Percentiles rank a stretch among this genome's conserved stretches.
Conservation (phyloP, 2,329 filamentous ascomycete genomes). For the Lachnellula arida region DNA sequence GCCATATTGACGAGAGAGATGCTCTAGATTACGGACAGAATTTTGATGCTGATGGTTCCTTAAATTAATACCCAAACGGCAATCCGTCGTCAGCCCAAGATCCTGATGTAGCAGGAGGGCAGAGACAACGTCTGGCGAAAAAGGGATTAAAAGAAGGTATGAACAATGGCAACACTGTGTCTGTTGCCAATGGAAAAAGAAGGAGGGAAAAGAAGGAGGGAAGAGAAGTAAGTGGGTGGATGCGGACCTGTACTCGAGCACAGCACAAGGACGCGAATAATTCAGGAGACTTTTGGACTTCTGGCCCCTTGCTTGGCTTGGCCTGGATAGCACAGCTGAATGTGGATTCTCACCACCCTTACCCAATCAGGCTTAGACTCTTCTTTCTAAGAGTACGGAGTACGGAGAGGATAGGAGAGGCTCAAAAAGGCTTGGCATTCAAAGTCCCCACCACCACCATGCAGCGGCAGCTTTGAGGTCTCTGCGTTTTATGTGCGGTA, state of each 20-base stretch:
- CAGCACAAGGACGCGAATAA: not conserved
- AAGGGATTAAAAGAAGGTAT: conserved; percentile 7
- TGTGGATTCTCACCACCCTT: not conserved
- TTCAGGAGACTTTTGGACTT: not conserved
- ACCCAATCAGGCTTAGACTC: too few species aligned
- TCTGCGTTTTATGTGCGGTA: too few species aligned
- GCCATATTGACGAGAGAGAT: conserved; percentile 24
- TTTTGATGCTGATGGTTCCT: not conserved
- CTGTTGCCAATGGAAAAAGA: conserved; percentile 1
- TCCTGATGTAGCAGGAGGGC: not conserved
- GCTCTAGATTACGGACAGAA: not conserved
- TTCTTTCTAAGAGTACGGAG: too few species aligned
- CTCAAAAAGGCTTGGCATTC: not conserved
- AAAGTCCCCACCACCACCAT: not conserved
- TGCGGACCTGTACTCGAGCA: not conserved
- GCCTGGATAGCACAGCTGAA: not conserved
- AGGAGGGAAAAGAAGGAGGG: not conserved
- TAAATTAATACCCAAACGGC: conserved; percentile 4
- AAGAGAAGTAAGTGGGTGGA: not conserved
- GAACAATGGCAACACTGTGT: not conserved
- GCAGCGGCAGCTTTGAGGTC: too few species aligned
- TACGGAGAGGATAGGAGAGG: too few species aligned
- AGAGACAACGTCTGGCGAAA: conserved; percentile 7
- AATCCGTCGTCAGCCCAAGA: not conserved
- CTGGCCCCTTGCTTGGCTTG: not conserved